Evolutionary conservation across 2,329 filamentous ascomycete species (phyloP).

Genomic region (Curvularia lunata): DNA sequence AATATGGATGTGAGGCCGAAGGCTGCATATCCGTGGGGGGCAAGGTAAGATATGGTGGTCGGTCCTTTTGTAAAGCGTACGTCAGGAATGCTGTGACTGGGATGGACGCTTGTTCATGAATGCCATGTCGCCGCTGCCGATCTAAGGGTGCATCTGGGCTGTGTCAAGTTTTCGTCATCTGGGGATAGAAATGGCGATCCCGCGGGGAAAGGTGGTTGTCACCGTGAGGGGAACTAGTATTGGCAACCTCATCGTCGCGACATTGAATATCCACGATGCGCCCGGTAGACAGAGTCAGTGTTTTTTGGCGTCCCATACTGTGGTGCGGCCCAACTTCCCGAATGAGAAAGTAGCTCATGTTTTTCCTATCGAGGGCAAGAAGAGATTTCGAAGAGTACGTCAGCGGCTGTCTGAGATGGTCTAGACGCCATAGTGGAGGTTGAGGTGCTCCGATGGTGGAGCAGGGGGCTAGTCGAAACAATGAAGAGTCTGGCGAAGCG

Average conservation of each 20-base stretch:
- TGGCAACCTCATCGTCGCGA: neutral
- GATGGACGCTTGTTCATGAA: neutral
- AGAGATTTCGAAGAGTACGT: conserved; percentile 16
- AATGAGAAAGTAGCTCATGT: conserved; percentile 8
- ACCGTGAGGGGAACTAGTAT: neutral
- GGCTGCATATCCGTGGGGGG: neutral
- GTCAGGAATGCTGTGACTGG: neutral
- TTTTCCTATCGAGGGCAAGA: conserved; percentile 6
- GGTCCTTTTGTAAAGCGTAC: neutral
- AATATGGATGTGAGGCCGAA: neutral
- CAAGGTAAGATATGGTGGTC: neutral
- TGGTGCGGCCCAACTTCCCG: neutral
- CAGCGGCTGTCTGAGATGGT: conserved; percentile 22
- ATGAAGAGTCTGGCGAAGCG: conserved; percentile 32
- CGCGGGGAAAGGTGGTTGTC: neutral
- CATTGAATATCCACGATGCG: neutral
- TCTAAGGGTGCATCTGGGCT: neutral
- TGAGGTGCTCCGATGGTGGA: conserved; percentile 4
- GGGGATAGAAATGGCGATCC: neutral
- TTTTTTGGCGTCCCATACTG: neutral
- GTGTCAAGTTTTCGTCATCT: neutral
- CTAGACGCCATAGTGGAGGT: conserved; percentile 22
- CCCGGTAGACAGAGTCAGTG: neutral
- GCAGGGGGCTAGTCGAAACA: conserved; percentile 22
- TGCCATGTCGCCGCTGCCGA: neutral